Evolutionary conservation across 2,329 filamentous ascomycete species (phyloP).

Genomic region (Exophiala bonariae): DNA sequence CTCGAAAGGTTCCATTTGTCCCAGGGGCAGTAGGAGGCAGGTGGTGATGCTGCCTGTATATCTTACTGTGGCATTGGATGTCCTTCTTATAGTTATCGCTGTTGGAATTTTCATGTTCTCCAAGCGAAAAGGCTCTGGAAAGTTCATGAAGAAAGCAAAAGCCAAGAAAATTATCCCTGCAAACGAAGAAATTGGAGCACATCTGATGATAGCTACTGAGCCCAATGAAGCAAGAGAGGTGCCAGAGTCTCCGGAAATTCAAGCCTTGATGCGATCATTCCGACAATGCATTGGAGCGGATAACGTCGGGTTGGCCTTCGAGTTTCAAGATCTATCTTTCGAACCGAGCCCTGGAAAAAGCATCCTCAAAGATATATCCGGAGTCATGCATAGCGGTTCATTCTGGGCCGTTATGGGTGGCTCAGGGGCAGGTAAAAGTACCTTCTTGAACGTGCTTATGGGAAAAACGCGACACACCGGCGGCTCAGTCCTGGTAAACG

Average conservation of each 20-base stretch:
- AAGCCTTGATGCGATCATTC: constrained; percentile 1
- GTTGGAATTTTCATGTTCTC: not conserved
- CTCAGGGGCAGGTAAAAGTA: constrained; percentile 80
- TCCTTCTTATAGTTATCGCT: not conserved
- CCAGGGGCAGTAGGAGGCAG: not conserved
- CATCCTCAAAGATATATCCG: constrained; percentile 1
- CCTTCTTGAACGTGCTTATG: constrained; percentile 70
- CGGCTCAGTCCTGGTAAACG: constrained; percentile 3
- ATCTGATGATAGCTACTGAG: not conserved
- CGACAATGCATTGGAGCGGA: not conserved
- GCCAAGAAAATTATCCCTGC: not conserved
- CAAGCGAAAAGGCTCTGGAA: not conserved
- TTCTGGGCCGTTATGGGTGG: constrained; percentile 47
- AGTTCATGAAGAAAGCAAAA: not conserved
- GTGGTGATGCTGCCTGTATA: constrained; percentile 2
- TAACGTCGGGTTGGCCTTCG: constrained; percentile 2
- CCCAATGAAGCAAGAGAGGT: not conserved
- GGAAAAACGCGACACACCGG: constrained; percentile 4
- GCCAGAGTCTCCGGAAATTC: not conserved
- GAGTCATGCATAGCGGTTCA: constrained; percentile 4
- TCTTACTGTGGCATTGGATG: not conserved
- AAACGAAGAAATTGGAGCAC: not conserved
- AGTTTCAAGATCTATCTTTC: constrained; percentile 1
- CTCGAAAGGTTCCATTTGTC: not conserved
- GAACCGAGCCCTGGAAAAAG: constrained; percentile 1